Evolutionary conservation across 257 asterid species (phyloP).

Genomic region (Penstemon davidsonii): DNA sequence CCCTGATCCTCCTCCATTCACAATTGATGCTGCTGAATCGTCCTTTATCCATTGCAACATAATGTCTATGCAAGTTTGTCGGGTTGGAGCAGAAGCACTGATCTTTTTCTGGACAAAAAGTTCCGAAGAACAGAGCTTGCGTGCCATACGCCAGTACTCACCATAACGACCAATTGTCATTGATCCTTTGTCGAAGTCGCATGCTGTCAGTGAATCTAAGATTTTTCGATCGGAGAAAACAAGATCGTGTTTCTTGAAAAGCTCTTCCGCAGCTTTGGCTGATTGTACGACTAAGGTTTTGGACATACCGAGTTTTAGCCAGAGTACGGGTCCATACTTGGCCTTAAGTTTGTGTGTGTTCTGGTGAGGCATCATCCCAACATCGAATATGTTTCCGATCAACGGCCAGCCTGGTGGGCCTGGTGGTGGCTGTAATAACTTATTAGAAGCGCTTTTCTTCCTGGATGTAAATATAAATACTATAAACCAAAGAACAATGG

Average conservation of each 20-base stretch:
- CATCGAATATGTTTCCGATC: too few species aligned
- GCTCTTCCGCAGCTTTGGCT: constrained; percentile 38
- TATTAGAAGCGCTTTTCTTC: too few species aligned
- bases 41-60: constrained; percentile 41
- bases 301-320: constrained; percentile 39
- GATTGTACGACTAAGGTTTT: constrained; percentile 36
- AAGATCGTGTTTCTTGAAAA: constrained; percentile 47
- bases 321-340: constrained; percentile 34
- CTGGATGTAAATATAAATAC: too few species aligned
- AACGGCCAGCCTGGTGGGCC: too few species aligned
- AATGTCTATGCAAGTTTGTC: constrained; percentile 32
- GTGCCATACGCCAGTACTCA: constrained; percentile 40
- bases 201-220: constrained; percentile 30
- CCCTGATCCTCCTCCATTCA: neutral
- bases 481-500: too few species aligned
- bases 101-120: constrained; percentile 38
- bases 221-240: constrained; percentile 33
- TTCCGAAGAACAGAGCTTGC: constrained; percentile 38
- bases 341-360: too few species aligned
- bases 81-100: constrained; percentile 21
- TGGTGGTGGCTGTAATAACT: too few species aligned
- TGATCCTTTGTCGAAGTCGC: constrained; percentile 33
- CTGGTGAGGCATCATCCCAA: too few species aligned
- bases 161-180: constrained; percentile 33
- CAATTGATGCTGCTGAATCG: constrained; percentile 1